Evolutionary conservation across 2,329 filamentous ascomycete species (phyloP).

Genomic region (Pseudogymnoascus sp.): DNA sequence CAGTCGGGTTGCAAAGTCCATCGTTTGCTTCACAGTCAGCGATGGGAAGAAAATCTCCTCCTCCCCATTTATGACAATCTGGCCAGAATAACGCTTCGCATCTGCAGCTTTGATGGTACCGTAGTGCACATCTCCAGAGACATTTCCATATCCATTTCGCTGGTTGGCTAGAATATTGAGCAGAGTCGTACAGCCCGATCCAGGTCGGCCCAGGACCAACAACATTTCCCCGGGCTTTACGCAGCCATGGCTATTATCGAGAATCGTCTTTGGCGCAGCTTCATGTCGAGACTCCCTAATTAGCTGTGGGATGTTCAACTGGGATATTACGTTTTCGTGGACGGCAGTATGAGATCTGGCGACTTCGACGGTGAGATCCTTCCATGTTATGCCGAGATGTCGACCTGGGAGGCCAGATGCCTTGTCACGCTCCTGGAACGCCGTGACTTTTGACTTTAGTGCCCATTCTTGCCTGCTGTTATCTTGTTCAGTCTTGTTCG

Average conservation of each 20-base stretch:
- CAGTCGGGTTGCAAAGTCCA: conserved; percentile 48
- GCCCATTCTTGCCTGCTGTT: not conserved
- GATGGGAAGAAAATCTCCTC: conserved; percentile 46
- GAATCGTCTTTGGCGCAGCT: conserved; percentile 55
- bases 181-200: conserved; percentile 63
- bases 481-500: not conserved
- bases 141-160: conserved; percentile 49
- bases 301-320: conserved; percentile 49
- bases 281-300: conserved; percentile 46
- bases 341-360: conserved; percentile 54
- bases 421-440: not conserved
- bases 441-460: not conserved
- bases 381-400: conserved; percentile 58
- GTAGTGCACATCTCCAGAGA: conserved; percentile 53
- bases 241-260: conserved; percentile 59
- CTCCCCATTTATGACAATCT: conserved; percentile 51
- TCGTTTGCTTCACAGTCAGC: conserved; percentile 43
- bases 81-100: conserved; percentile 42
- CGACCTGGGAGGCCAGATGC: conserved; percentile 22
- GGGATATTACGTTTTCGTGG: conserved; percentile 57
- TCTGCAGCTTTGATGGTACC: conserved; percentile 39
- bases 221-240: conserved; percentile 69
- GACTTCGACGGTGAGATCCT: conserved; percentile 56
- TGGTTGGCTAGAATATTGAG: conserved; percentile 64
- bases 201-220: conserved; percentile 61